Evolutionary conservation across 2,329 filamentous ascomycete species (phyloP).

Genomic region (Tolypocladium endophyticum): DNA sequence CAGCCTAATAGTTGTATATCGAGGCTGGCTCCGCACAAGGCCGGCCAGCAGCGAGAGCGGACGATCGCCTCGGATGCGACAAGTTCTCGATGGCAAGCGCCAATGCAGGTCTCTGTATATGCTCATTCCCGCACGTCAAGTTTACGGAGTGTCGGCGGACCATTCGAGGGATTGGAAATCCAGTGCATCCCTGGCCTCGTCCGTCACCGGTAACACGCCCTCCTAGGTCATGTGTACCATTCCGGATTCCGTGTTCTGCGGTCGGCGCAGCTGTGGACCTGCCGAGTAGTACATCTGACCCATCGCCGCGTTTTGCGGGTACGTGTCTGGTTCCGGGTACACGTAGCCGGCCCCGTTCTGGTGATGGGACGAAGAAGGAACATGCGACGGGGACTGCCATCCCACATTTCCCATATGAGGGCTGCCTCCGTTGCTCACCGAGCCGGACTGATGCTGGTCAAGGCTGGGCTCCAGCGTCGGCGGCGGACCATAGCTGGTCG

Average conservation of each 20-base stretch:
- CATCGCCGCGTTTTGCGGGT: constrained; percentile 47
- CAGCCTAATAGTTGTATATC: not conserved
- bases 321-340: constrained; percentile 75
- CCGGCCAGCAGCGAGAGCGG: not conserved
- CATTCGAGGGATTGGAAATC: not conserved
- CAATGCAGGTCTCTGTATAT: not conserved
- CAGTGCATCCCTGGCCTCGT: not conserved
- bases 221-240: constrained; percentile 30
- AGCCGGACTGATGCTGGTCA: constrained; percentile 60
- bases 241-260: constrained; percentile 62
- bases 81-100: not conserved
- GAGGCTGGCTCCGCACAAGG: not conserved
- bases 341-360: constrained; percentile 56
- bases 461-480: constrained; percentile 77
- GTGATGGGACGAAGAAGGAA: constrained; percentile 52
- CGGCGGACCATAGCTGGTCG: constrained; percentile 70
- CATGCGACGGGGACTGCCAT: constrained; percentile 79
- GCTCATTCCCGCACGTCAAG: not conserved
- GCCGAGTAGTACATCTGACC: constrained; percentile 65
- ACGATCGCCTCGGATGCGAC: not conserved
- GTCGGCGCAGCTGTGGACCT: constrained; percentile 53
- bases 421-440: constrained; percentile 65
- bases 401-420: constrained; percentile 74
- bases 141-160: constrained; percentile 13
- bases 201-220: constrained; percentile 5